Percentiles rank a stretch among this genome's conserved stretches.
These are phyloP conservation scores for Bipolaris victoriae DNA, from an alignment of 2,329 filamentous ascomycete genomes.

Conservation along the genomic window DNA sequence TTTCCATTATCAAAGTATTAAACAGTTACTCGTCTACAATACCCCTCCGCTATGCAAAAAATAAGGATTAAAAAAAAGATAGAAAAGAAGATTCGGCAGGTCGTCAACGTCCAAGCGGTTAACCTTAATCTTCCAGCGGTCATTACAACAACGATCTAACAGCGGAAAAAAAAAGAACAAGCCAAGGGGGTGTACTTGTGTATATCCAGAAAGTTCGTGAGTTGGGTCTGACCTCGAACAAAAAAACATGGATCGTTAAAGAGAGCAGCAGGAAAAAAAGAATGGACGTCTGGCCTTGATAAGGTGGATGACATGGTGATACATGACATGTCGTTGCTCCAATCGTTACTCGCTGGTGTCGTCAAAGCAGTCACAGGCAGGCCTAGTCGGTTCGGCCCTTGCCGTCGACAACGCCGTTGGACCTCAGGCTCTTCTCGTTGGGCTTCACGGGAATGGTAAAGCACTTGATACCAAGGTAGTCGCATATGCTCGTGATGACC, in stretches of 20 bases:
- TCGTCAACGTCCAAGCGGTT: no score
- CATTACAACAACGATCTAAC: no score
- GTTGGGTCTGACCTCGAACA: neutral
- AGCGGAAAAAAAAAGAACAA: neutral
- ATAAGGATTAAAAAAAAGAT: no score
- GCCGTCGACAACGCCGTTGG: constrained; percentile 40
- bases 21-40: no score
- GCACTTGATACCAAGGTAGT: constrained; percentile 91
- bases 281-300: neutral
- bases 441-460: constrained; percentile 70
- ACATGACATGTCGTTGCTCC: constrained; percentile 1
- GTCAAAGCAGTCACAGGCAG: neutral
- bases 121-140: no score
- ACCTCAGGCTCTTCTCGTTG: constrained; percentile 34
- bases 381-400: constrained; percentile 44
- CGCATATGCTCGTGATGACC: constrained; percentile 89
- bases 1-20: no score
- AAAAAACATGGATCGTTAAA: neutral
- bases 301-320: neutral
- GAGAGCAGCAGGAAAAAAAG: no score
- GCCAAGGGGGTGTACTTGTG: neutral
- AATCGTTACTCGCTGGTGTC: neutral
- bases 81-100: no score
- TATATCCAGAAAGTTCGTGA: neutral
- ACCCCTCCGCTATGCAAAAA: no score